These are phyloP conservation scores for Limonium bicolor DNA, from an alignment of 148 eudicot species.

Conservation along the genomic window DNA sequence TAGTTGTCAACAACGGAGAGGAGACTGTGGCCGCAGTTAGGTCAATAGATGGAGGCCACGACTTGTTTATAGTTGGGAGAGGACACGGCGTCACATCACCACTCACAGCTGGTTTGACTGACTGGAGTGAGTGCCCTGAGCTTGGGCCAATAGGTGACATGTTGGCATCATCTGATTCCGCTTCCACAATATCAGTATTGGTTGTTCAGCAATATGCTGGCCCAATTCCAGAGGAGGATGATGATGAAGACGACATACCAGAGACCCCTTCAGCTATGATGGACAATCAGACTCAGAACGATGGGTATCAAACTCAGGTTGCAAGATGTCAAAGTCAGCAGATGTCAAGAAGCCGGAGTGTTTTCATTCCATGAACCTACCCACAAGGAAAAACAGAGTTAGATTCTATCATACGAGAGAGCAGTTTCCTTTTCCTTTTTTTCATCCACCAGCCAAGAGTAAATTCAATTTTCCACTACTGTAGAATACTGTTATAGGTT, in stretches of 20 bases:
- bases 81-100: slow-evolving; percentile 13
- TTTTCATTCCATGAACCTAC: not conserved
- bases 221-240: slow-evolving; percentile 5
- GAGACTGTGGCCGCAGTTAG: slow-evolving; percentile 10
- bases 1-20: slow-evolving; percentile 11
- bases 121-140: slow-evolving; percentile 33
- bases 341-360: not conserved
- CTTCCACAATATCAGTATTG: slow-evolving; percentile 20
- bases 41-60: slow-evolving; percentile 8
- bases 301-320: no score
- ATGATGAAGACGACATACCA: not conserved
- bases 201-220: slow-evolving; percentile 40
- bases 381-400: no score
- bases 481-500: no score
- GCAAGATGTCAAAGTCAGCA: not conserved
- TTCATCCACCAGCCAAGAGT: no score
- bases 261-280: slow-evolving; percentile 3
- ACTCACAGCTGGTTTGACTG: slow-evolving; percentile 20
- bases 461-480: no score
- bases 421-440: no score
- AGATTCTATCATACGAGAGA: no score
- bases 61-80: slow-evolving; percentile 18
- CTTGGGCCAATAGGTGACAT: slow-evolving; percentile 23
- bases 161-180: slow-evolving; percentile 18
- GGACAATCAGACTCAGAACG: not conserved